Evolutionary conservation across 1,139 yeast genomes (phyloP).

Genomic region (Entelexis paramagnoliae): DNA sequence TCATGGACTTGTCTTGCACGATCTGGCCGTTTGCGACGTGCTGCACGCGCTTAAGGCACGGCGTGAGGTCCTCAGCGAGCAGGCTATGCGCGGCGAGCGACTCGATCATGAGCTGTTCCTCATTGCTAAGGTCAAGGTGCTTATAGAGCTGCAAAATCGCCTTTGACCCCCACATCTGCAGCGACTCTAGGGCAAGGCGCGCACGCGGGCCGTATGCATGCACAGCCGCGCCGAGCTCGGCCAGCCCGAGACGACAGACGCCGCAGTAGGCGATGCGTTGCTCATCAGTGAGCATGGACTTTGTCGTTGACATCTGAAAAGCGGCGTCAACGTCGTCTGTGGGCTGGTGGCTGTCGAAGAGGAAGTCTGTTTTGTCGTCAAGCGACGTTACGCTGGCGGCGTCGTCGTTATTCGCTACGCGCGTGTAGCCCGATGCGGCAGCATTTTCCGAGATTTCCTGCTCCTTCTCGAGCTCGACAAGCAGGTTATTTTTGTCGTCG

Average conservation of each 20-base stretch:
- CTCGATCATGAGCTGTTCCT: conserved; percentile 82
- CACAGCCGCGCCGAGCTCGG: conserved; percentile 58
- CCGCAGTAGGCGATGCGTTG: conserved; percentile 93
- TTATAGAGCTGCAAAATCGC: conserved; percentile 62
- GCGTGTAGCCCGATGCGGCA: conserved; percentile 60
- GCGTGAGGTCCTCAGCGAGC: conserved; percentile 57
- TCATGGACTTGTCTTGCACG: conserved; percentile 10
- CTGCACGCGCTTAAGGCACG: conserved; percentile 35
- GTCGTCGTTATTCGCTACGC: conserved; percentile 84
- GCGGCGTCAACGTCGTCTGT: conserved; percentile 43
- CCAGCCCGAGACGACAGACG: conserved; percentile 60
- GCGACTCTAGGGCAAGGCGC: conserved; percentile 38
- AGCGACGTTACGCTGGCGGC: conserved; percentile 56
- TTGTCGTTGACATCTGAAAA: conserved; percentile 69
- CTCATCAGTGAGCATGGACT: conserved; percentile 65
- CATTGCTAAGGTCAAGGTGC: conserved; percentile 65
- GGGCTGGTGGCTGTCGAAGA: conserved; percentile 42
- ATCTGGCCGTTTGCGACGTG: conserved; percentile 17
- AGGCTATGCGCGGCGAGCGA: conserved; percentile 77
- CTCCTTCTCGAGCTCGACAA: conserved; percentile 27
- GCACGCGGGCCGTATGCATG: conserved; percentile 15
- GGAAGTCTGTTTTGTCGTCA: conserved; percentile 73
- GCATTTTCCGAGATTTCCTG: conserved; percentile 26
- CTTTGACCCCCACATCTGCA: conserved; percentile 76
- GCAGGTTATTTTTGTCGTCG: conserved; percentile 46